Evolutionary conservation across 139 green algal genomes (phyloP).

Genomic region (Chlamydomonas schloesseri): DNA sequence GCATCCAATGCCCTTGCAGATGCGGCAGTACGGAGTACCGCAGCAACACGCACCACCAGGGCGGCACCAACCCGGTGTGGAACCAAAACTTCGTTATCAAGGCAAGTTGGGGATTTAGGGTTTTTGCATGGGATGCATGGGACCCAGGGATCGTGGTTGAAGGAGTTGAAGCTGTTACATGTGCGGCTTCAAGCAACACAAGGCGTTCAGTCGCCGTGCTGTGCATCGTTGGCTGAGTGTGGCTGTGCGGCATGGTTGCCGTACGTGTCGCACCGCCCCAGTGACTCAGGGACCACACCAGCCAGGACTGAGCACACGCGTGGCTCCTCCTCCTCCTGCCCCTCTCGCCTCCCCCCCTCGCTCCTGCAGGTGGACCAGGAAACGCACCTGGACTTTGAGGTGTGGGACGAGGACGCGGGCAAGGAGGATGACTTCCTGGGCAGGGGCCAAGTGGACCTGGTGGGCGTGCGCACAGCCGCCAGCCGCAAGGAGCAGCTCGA

Average conservation of each 20-base stretch:
- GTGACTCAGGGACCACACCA: too few relatives aligned
- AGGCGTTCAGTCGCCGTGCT: too few relatives aligned
- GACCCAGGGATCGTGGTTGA: too few relatives aligned
- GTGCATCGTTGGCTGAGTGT: neutral
- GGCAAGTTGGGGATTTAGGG: neutral
- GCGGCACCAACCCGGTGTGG: constrained; percentile 13
- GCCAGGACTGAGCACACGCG: too few relatives aligned
- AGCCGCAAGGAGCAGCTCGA: neutral
- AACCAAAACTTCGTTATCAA: constrained; percentile 24
- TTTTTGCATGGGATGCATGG: too few relatives aligned
- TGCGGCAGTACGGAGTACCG: neutral
- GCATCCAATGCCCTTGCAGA: too few relatives aligned
- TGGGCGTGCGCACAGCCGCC: neutral
- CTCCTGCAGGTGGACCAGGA: constrained; percentile 34
- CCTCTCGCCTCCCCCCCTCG: too few relatives aligned
- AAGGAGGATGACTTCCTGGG: constrained; percentile 28
- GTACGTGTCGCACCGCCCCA: neutral
- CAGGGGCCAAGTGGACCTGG: neutral
- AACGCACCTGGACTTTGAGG: neutral
- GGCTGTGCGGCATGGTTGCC: neutral
- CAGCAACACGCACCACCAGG: neutral
- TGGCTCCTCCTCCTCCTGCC: too few relatives aligned
- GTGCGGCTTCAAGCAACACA: too few relatives aligned
- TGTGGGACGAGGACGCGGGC: neutral
- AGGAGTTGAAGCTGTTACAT: too few relatives aligned